Conservation (phyloP, 768 basidiomycete genomes). For the Podaxis rugospora region DNA sequence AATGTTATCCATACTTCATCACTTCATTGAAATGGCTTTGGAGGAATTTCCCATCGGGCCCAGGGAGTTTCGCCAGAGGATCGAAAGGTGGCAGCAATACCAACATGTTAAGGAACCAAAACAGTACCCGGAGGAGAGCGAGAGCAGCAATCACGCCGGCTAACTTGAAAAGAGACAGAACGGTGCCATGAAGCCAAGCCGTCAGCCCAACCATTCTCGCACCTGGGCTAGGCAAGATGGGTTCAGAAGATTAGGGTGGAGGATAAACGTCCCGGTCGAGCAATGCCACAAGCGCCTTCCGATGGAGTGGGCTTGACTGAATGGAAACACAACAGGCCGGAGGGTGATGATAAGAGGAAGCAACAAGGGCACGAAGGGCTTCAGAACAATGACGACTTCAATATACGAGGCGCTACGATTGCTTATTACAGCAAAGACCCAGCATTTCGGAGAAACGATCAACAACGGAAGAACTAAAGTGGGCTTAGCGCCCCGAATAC, state of each 20-base stretch:
- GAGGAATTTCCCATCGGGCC: constrained; percentile 37
- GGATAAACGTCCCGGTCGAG: too few relatives aligned
- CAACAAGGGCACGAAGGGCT: too few relatives aligned
- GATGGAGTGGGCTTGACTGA: too few relatives aligned
- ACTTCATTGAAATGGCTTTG: constrained; percentile 21
- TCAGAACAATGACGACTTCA: too few relatives aligned
- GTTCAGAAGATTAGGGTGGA: too few relatives aligned
- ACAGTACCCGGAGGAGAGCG: constrained; percentile 28
- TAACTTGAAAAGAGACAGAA: neutral
- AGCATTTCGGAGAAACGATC: neutral
- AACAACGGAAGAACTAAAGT: neutral
- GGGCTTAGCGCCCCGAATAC: neutral
- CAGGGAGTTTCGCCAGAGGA: constrained; percentile 43
- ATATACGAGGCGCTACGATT: neutral
- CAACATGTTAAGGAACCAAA: constrained; percentile 41
- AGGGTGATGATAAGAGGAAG: too few relatives aligned
- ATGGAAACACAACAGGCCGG: too few relatives aligned
- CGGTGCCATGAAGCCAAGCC: neutral
- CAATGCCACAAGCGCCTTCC: too few relatives aligned
- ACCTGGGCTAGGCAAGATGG: neutral
- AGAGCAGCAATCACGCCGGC: constrained; percentile 10
- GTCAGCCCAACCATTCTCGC: neutral
- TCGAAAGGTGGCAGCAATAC: constrained; percentile 41
- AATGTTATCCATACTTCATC: neutral
- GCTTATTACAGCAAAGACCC: neutral